Evolutionary conservation across 352 stramenopile species (phyloP).

Genomic region (Pythium aristosporum): DNA sequence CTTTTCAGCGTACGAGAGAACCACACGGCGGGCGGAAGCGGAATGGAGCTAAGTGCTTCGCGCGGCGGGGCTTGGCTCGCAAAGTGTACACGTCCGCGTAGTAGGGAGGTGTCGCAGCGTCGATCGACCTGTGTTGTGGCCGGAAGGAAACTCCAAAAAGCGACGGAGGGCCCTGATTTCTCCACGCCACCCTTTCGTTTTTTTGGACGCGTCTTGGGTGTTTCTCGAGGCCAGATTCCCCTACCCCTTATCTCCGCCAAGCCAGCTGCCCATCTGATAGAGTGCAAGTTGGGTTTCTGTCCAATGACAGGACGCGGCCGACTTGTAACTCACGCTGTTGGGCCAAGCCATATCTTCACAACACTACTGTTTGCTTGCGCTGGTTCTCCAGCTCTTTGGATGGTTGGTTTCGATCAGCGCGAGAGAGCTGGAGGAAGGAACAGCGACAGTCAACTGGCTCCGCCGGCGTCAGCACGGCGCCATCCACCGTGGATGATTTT

Average conservation of each 20-base stretch:
- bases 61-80: no score
- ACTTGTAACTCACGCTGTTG: slow-evolving; percentile 9
- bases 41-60: no score
- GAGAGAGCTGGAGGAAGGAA: background rate
- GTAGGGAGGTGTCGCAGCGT: slow-evolving; percentile 9
- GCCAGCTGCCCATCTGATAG: slow-evolving; percentile 4
- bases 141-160: background rate
- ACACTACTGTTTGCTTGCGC: background rate
- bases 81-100: no score
- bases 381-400: background rate
- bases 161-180: slow-evolving; percentile 11
- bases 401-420: no score
- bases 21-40: no score
- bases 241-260: slow-evolving; percentile 20
- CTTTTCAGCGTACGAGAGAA: no score
- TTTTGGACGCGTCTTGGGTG: slow-evolving; percentile 4
- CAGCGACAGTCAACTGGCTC: no score
- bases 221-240: slow-evolving; percentile 11
- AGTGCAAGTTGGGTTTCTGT: no score
- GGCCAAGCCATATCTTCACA: slow-evolving; percentile 16
- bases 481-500: no score
- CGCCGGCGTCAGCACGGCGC: no score
- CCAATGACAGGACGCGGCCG: slow-evolving; percentile 4
- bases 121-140: slow-evolving; percentile 16
- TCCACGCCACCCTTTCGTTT: slow-evolving; percentile 13